phyloP scores from a whole-genome alignment of 1,284 basidiomycete species.

The Schizophyllum commune region DNA sequence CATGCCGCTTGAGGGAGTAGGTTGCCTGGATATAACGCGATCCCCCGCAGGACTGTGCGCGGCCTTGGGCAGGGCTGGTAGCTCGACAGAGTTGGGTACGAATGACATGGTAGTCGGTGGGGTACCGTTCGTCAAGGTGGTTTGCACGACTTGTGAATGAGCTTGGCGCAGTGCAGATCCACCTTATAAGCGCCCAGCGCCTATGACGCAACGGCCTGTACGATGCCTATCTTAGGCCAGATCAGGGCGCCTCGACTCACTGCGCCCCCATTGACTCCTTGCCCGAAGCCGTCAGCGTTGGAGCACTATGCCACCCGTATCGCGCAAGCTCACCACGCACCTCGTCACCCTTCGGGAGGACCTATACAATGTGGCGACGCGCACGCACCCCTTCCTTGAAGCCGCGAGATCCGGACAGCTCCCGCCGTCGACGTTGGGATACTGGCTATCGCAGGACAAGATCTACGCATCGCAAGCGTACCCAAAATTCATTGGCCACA shows the following conservation, averaged over 20 bases:
- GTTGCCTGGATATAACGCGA: neutral
- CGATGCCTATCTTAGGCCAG: neutral
- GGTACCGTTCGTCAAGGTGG: no score
- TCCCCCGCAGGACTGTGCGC: neutral
- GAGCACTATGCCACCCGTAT: neutral
- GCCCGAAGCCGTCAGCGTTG: neutral
- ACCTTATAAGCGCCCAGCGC: neutral
- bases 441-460: slow-evolving; percentile 9
- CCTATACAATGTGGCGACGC: neutral
- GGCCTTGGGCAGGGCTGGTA: neutral
- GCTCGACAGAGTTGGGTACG: neutral
- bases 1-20: neutral
- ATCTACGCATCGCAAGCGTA: slow-evolving; percentile 9
- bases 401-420: neutral
- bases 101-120: neutral
- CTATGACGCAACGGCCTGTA: neutral
- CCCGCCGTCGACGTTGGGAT: neutral
- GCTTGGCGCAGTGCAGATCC: no score
- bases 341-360: neutral
- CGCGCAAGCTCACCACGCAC: neutral
- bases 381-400: neutral
- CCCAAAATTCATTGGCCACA: slow-evolving; percentile 6
- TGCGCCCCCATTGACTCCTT: neutral
- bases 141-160: no score
- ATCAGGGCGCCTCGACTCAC: neutral